Base-by-base conservation (phyloP, 768 basidiomycete species). In the Kwoniella heveanensis region DNA sequence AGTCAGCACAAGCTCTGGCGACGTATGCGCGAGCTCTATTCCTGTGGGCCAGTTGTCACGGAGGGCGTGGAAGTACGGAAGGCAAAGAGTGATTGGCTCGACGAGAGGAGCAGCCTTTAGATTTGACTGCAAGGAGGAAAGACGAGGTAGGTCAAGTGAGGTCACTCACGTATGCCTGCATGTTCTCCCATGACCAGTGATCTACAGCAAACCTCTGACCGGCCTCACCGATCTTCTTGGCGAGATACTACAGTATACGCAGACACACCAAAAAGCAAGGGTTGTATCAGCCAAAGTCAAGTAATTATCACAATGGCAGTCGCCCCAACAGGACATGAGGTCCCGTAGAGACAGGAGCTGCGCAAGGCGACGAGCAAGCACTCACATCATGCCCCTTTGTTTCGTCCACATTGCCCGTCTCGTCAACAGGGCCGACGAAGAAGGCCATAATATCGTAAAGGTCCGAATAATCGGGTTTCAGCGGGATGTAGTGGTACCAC, bases 401-500 rank as follows among this genome's bases (percentile, higher is more conserved):
- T 10, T 83, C 84, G 37, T 84, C 82, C 19, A 87, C 85, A 57
- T 84, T 81, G 8, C 82, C 82, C 67, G 85, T 84, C 27, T 73
- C 72, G 39, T 73, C 74, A 1, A 73, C 69, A 12, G 77, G 77
- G 0, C 89, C 88, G 0, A 86, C 85, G 80, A 90, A 90, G 81
- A 92, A 92, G 0, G 86, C 79, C 49, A 89, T 82, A 2, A 86
- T 81, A 67, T 91, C 90, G 74, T 88, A 85, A 2, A 91, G 77
- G 76, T 90, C 88, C 0, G 84, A 83, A 12, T 88, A 83, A 66
- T 88, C 87, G 0, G 88, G 63, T 62, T 83, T 79, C 60, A 90
- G 81, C 1, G 89, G 89, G 0, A 90, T 83, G 72, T 90, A 90
- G 76, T 90, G 89, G 10, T 89, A 82, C 88, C 88, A 89, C 0